Evolutionary conservation across 2,329 filamentous ascomycete species (phyloP).

Genomic region (Hypoxylon sp.): DNA sequence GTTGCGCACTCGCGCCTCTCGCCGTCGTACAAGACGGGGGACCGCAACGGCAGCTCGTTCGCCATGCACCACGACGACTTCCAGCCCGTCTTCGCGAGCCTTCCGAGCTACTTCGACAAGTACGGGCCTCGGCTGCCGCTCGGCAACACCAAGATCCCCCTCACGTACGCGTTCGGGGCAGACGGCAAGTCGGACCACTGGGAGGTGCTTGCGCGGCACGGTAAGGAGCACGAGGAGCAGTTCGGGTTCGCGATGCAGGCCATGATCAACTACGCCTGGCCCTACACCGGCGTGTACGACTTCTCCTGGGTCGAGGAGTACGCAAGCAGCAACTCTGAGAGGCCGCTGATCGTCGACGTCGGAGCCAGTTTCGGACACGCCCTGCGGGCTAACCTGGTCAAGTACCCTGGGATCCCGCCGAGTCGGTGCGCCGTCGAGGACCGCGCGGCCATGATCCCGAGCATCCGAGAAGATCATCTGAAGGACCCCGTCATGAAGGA

Average conservation of each 20-base stretch:
- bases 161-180: conserved; percentile 36
- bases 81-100: conserved; percentile 22
- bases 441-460: conserved; percentile 41
- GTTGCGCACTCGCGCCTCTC: conserved; percentile 31
- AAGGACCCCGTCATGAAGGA: conserved; percentile 32
- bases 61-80: conserved; percentile 27
- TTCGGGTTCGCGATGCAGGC: conserved; percentile 44
- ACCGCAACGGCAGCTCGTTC: conserved; percentile 21
- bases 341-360: conserved; percentile 44
- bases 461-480: conserved; percentile 13
- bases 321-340: conserved; percentile 7
- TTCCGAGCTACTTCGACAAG: conserved; percentile 39
- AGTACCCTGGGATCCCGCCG: conserved; percentile 34
- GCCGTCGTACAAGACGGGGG: conserved; percentile 21
- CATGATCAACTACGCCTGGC: conserved; percentile 37
- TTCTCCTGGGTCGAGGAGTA: conserved; percentile 36
- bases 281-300: conserved; percentile 41
- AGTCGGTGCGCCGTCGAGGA: conserved; percentile 45
- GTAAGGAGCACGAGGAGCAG: conserved; percentile 30
- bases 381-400: conserved; percentile 37
- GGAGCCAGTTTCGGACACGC: conserved; percentile 45
- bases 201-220: conserved; percentile 36
- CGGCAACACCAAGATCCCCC: conserved; percentile 38
- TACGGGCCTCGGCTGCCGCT: conserved; percentile 41
- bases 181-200: conserved; percentile 39